Evolutionary conservation across 129 eudicot genomes (phyloP), one percentile per base, ranked within the genome.

Genomic region (Mikania micrantha): DNA sequence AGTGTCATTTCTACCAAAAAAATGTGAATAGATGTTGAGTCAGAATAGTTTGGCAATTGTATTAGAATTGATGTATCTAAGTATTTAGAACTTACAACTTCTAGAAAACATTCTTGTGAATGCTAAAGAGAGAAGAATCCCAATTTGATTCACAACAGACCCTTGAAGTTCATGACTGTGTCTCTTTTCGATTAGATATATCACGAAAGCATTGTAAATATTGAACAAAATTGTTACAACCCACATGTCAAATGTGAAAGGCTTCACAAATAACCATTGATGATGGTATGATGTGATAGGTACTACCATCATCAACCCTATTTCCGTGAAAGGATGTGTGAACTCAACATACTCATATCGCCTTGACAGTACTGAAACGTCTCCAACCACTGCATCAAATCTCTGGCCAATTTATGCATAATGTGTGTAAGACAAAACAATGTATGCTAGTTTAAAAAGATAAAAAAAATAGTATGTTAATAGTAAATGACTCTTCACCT

Each of bases 161-260:
- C 86, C 86, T 39, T 20, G 58, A 25, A 78, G 73, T 31, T 76
- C 78, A 42, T 73, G 63, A 31, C 42, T 57, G 69, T 78, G 70
- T 27, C 73, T 69, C 28, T 78, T 65, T 75, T 85, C 91, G 28
- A 79, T 79, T n/a, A 80, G 35, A 85, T 85, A 85, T 17, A 85
- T 45, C 22, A 82, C 85, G n/a, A 80, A 74, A 28, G 79, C 91
- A 10, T 77, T 82, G 53, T 69, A 83, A 20, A 80, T 44, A 28
- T 71, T 67, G 13, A 85, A 41, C 58, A 36, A 9, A 6, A 66
- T 66, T 5, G 78, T 80, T 27, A 78, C 34, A 10, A 67, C 29
- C 88, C 93, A 86, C 82, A 83, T 80, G 59, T 67, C 54, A 15
- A 21, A 45, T 40, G 88, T 80, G 68, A 86, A 83, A 22, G 93